Percentiles rank a stretch among this genome's conserved stretches.
These are phyloP conservation scores for Talaromyces ruber DNA, from an alignment of 495 filamentous ascomycete genomes.

Conservation along the genomic window DNA sequence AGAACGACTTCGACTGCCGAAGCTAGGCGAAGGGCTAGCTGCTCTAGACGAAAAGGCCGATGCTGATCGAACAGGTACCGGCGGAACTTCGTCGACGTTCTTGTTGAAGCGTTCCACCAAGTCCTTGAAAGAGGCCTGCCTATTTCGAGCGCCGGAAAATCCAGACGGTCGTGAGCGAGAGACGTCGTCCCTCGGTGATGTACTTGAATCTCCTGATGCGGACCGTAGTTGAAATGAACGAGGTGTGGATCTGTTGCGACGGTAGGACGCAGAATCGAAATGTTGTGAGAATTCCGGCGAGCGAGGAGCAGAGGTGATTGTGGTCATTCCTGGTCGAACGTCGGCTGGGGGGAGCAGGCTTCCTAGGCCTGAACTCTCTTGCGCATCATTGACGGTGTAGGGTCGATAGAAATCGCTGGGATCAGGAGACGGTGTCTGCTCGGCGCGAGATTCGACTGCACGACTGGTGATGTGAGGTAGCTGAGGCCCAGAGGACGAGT, in stretches of 20 bases:
- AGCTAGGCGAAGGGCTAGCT: conserved; percentile 23
- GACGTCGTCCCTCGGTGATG: conserved; percentile 11
- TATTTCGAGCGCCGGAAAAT: conserved; percentile 19
- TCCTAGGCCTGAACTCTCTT: conserved; percentile 18
- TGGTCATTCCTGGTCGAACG: conserved; percentile 16
- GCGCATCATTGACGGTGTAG: conserved; percentile 13
- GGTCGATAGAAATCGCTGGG: conserved; percentile 46
- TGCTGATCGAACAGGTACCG: conserved; percentile 28
- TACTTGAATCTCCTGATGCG: conserved; percentile 22
- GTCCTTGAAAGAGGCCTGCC: conserved; percentile 50
- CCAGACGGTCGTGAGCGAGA: conserved; percentile 14
- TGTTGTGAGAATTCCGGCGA: conserved; percentile 6
- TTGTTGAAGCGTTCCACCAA: conserved; percentile 56
- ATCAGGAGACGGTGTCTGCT: conserved; percentile 34
- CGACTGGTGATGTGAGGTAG: conserved; percentile 15
- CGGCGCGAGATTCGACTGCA: conserved; percentile 8
- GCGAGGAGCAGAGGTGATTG: conserved; percentile 3
- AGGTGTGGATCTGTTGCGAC: conserved; percentile 19
- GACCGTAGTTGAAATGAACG: conserved; percentile 24
- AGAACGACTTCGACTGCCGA: conserved; percentile 16
- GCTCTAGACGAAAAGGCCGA: conserved; percentile 20
- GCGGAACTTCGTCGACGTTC: conserved; percentile 43
- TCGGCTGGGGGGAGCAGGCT: conserved; percentile 16
- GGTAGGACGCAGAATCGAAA: conserved; percentile 16
- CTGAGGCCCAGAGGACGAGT: conserved; percentile 13